Percentiles rank a stretch among this genome's conserved stretches.
phyloP scores from a whole-genome alignment of 768 basidiomycete genomes.

The Tylopilus subfusipes region DNA sequence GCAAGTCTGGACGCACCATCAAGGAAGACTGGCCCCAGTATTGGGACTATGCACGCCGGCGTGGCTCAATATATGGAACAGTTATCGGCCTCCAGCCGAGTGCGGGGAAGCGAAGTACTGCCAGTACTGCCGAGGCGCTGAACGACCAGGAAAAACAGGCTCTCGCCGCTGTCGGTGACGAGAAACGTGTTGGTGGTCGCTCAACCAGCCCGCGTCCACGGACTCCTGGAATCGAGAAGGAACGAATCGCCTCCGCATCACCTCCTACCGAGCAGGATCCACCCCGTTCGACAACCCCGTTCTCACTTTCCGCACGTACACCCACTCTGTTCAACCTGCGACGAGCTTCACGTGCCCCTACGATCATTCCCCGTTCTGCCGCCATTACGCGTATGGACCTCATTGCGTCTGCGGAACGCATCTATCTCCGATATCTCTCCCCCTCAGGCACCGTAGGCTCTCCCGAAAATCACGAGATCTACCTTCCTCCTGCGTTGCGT shows the following conservation, averaged over 20 bases:
- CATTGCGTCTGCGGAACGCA: conserved; percentile 91
- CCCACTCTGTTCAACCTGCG: conserved; percentile 72
- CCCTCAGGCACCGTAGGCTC: conserved; percentile 73
- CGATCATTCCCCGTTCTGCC: conserved; percentile 86
- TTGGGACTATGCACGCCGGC: conserved; percentile 86
- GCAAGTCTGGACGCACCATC: conserved; percentile 88
- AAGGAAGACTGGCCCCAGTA: conserved; percentile 99
- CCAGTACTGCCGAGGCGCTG: conserved; percentile 72
- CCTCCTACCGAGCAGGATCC: conserved; percentile 47
- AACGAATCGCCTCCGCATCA: conserved; percentile 42
- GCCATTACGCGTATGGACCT: conserved; percentile 90
- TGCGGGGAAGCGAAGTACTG: conserved; percentile 71
- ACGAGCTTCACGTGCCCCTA: conserved; percentile 86
- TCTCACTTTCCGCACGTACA: conserved; percentile 70
- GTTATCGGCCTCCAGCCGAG: conserved; percentile 72
- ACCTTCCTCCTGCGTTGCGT: conserved; percentile 89
- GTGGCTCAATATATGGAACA: conserved; percentile 92
- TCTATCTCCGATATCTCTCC: conserved; percentile 91
- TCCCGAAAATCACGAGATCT: conserved; percentile 94
- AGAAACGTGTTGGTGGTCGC: conserved; percentile 46
- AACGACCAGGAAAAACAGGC: conserved; percentile 69
- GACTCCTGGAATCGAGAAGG: conserved; percentile 35
- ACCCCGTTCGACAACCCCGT: conserved; percentile 74
- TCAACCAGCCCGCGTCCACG: conserved; percentile 59
- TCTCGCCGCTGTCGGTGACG: conserved; percentile 45